Evolutionary conservation across 2,329 filamentous ascomycete species (phyloP).

Genomic region (Paecilomyces sp.): DNA sequence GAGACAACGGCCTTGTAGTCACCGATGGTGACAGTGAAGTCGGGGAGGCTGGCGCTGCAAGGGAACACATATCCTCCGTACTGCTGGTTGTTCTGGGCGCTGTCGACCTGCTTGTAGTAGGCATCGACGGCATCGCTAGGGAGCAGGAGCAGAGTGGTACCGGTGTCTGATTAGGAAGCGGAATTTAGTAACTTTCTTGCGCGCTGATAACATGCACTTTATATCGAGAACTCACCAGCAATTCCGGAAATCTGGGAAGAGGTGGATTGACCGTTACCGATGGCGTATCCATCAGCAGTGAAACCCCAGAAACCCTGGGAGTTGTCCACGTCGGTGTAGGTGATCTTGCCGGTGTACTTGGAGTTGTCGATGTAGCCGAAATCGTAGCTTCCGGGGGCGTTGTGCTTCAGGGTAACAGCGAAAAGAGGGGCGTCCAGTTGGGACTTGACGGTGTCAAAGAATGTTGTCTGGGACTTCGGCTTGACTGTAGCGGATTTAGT

Average conservation of each 20-base stretch:
- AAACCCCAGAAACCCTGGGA: slow-evolving; percentile 60
- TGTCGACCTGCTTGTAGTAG: slow-evolving; percentile 54
- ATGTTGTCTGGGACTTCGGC: slow-evolving; percentile 47
- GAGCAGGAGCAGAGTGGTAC: slow-evolving; percentile 59
- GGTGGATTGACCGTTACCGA: slow-evolving; percentile 40
- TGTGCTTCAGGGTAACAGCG: slow-evolving; percentile 49
- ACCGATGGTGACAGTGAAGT: slow-evolving; percentile 47
- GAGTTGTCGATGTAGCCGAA: slow-evolving; percentile 53
- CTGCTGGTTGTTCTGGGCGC: slow-evolving; percentile 31
- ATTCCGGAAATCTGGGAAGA: slow-evolving; percentile 46
- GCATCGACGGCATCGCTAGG: slow-evolving; percentile 45
- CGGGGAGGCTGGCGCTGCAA: slow-evolving; percentile 45
- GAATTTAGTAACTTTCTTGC: background rate
- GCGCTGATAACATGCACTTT: background rate
- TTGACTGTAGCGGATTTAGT: slow-evolving; percentile 23
- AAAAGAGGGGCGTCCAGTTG: slow-evolving; percentile 47
- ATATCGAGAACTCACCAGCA: slow-evolving; percentile 29
- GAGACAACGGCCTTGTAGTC: slow-evolving; percentile 45
- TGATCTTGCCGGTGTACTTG: slow-evolving; percentile 53
- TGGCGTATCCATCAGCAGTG: slow-evolving; percentile 47
- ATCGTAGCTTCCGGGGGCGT: slow-evolving; percentile 46
- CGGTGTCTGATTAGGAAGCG: slow-evolving; percentile 47
- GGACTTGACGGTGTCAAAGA: slow-evolving; percentile 52
- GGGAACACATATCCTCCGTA: slow-evolving; percentile 52
- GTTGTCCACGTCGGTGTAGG: slow-evolving; percentile 50